phyloP scores from a whole-genome alignment of 169 alveolate species.

The Cryptosporidium parvum region DNA sequence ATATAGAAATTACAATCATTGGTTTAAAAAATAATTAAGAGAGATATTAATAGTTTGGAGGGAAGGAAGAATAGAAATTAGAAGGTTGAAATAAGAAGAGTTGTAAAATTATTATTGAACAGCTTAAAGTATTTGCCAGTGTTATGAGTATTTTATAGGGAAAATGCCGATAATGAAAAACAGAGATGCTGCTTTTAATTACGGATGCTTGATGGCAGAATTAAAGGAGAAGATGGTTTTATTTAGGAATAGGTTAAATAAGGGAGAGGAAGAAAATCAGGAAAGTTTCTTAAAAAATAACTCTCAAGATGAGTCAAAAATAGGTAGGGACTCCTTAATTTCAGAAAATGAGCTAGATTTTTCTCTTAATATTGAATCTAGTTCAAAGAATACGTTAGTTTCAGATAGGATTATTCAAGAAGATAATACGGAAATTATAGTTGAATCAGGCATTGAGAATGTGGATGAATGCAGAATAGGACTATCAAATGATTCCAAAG shows the following conservation, averaged over 20 bases:
- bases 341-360: constrained; percentile 3
- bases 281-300: background rate
- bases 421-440: background rate
- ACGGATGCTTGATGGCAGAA: constrained; percentile 34
- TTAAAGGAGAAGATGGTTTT: constrained; percentile 1
- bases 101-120: background rate
- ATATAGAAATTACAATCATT: no score
- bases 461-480: constrained; percentile 6
- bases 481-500: constrained; percentile 2
- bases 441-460: background rate
- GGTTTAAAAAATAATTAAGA: no score
- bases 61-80: background rate
- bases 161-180: constrained; percentile 6
- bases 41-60: background rate
- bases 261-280: constrained; percentile 14
- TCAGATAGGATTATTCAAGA: background rate
- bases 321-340: background rate
- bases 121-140: background rate
- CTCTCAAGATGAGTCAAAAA: background rate
- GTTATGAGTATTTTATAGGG: background rate
- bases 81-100: background rate
- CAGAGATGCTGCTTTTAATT: constrained; percentile 19
- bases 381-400: background rate
- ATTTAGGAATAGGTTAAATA: background rate
- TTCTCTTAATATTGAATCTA: background rate